These are phyloP conservation scores for Helichrysum umbraculigerum DNA, from an alignment of 129 eudicot species.

Conservation along the genomic window DNA sequence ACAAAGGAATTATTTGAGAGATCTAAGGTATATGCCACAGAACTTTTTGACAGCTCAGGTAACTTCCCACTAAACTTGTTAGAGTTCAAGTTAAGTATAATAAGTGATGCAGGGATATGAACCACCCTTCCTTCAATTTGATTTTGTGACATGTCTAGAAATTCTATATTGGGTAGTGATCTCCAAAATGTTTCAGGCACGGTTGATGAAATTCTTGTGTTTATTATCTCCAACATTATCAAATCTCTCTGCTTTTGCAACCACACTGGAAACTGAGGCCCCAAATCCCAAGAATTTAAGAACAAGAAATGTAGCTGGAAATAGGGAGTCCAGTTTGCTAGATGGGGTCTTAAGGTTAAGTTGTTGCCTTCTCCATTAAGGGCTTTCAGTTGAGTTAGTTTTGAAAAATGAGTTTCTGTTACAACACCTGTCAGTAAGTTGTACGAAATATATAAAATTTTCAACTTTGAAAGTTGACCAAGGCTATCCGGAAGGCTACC, in stretches of 20 bases:
- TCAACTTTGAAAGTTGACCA: constrained; percentile 35
- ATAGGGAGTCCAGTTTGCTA: constrained; percentile 27
- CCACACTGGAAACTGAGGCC: constrained; percentile 34
- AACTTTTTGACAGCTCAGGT: constrained; percentile 18
- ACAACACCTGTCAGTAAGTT: constrained; percentile 32
- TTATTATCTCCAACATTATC: not conserved
- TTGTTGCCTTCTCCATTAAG: constrained; percentile 17
- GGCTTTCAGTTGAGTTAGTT: constrained; percentile 8
- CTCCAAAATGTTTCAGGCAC: constrained; percentile 30
- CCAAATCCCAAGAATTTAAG: constrained; percentile 21
- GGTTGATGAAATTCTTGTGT: constrained; percentile 15
- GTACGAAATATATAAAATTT: not conserved
- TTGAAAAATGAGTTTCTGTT: constrained; percentile 34
- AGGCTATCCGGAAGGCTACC: constrained; percentile 37
- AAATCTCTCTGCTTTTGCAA: constrained; percentile 14
- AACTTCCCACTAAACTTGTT: constrained; percentile 37
- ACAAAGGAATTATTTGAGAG: constrained; percentile 38
- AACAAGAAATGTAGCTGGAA: not conserved
- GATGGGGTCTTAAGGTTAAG: constrained; percentile 9
- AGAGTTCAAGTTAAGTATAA: constrained; percentile 17
- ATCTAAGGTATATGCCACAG: constrained; percentile 10
- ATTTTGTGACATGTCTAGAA: constrained; percentile 37
- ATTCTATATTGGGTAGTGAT: not conserved
- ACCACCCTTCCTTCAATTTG: constrained; percentile 31
- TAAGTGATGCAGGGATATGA: not conserved